Conservation (phyloP, 345 rosid species). For the Eutrema yunnanense region DNA sequence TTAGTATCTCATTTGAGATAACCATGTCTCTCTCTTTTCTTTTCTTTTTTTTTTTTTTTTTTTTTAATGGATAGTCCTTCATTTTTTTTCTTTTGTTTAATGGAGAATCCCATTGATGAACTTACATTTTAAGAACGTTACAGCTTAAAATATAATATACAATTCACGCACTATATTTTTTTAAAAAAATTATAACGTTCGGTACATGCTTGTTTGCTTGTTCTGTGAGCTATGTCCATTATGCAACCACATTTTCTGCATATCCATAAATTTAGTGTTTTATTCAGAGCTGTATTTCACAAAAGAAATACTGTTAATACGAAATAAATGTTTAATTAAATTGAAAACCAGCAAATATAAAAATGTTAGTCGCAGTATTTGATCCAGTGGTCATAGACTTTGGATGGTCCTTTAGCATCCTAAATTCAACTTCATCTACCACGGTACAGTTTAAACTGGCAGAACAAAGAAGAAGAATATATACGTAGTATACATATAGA, state of each 20-base stretch:
- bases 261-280: neutral
- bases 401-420: too few species aligned
- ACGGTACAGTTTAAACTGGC: neutral
- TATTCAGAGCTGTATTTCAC: neutral
- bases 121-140: neutral
- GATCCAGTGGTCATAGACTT: neutral
- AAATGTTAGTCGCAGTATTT: neutral
- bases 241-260: neutral
- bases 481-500: neutral
- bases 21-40: too few species aligned
- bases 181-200: neutral
- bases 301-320: neutral
- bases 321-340: neutral
- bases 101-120: too few species aligned
- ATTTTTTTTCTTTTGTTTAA: too few species aligned
- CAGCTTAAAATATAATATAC: neutral
- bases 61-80: too few species aligned
- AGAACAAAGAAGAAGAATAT: neutral
- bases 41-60: too few species aligned
- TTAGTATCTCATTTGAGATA: too few species aligned
- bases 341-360: neutral
- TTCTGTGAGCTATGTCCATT: neutral
- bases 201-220: neutral
- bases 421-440: neutral
- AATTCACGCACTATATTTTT: neutral